Conservation (phyloP, 495 filamentous ascomycete genomes). For the Podospora australis region DNA sequence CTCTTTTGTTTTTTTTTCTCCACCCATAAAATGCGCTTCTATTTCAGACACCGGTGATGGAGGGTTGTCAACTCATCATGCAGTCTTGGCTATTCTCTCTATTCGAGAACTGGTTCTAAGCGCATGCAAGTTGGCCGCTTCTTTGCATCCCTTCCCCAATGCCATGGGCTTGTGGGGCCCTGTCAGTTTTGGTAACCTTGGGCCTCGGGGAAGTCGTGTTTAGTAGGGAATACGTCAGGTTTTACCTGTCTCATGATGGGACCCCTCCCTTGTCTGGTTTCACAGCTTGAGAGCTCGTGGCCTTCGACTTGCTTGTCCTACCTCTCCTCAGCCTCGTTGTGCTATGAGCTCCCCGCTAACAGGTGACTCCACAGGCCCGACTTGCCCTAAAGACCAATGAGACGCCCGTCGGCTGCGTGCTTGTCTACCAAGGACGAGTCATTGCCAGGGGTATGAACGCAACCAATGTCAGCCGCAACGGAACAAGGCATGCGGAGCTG, state of each 20-base stretch:
- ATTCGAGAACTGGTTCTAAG: no score
- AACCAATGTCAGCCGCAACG: constrained; percentile 79
- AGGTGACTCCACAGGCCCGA: constrained; percentile 52
- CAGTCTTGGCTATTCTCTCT: no score
- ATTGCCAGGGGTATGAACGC: constrained; percentile 92
- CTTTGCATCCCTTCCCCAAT: no score
- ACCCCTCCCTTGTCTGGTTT: not conserved
- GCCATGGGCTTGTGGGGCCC: no score
- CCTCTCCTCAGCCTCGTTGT: not conserved
- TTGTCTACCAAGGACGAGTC: constrained; percentile 66
- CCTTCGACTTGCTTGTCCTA: constrained; percentile 3
- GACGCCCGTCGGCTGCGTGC: constrained; percentile 93
- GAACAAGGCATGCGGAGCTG: constrained; percentile 91
- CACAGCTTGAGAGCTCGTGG: not conserved
- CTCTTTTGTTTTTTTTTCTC: not conserved
- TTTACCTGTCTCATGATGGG: not conserved
- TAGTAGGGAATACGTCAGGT: not conserved
- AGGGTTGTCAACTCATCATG: no score
- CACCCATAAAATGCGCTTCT: no score
- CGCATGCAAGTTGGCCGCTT: no score
- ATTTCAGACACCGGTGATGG: no score
- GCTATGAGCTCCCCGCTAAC: constrained; percentile 1
- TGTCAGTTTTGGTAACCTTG: not conserved
- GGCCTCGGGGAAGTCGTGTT: not conserved
- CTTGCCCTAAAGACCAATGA: constrained; percentile 75